These are phyloP conservation scores for Carex pumila DNA, from an alignment of 176 grass and related monocot species.

Conservation along the genomic window DNA sequence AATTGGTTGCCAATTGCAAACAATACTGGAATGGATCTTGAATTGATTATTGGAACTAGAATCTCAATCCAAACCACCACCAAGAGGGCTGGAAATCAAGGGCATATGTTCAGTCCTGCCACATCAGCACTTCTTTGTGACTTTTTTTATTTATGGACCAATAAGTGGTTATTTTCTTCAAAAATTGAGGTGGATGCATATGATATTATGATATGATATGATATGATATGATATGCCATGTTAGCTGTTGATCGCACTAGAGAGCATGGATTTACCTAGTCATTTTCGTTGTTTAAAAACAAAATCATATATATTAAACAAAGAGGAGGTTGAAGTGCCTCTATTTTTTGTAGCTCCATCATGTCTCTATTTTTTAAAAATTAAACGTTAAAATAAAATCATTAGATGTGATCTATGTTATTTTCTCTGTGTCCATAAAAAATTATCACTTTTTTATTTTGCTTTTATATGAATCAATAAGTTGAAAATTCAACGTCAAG, in stretches of 20 bases:
- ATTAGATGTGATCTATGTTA: no score
- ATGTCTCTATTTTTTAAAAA: no score
- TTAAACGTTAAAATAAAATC: no score
- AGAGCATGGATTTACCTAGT: background rate
- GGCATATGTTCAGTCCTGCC: background rate
- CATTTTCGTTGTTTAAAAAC: no score
- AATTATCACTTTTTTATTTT: no score
- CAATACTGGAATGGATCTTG: background rate
- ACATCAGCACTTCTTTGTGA: background rate
- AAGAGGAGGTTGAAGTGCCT: no score
- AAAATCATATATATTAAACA: no score
- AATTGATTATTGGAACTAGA: slow-evolving; percentile 10
- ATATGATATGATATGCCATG: background rate
- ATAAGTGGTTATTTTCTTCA: background rate
- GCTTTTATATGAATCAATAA: no score
- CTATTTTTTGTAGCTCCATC: no score
- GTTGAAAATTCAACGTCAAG: no score
- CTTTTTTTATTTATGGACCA: background rate
- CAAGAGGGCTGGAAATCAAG: background rate
- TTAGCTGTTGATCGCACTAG: background rate
- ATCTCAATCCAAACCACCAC: background rate
- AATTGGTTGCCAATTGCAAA: background rate
- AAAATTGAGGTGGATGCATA: background rate
- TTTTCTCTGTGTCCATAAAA: no score
- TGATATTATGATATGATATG: no score